Evolutionary conservation across 2,329 filamentous ascomycete genomes (phyloP).

Genomic region (Colletotrichum caudatum): DNA sequence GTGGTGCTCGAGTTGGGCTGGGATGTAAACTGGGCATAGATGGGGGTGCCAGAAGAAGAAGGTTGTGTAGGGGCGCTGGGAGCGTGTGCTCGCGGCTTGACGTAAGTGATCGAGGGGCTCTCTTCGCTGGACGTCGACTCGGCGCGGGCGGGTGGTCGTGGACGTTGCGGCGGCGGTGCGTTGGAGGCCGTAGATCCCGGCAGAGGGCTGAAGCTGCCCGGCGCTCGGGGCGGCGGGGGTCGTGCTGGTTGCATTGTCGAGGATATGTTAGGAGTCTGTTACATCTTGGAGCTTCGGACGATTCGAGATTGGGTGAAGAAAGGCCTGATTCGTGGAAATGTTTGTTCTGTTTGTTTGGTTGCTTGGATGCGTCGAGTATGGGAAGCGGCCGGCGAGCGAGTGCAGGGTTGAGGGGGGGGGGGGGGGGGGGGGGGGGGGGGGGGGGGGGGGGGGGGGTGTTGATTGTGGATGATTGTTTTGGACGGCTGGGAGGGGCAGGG

Average conservation of each 20-base stretch:
- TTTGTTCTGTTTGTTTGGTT: conserved; percentile 24
- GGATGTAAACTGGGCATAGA: conserved; percentile 61
- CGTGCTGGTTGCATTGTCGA: conserved; percentile 62
- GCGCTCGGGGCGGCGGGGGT: conserved; percentile 60
- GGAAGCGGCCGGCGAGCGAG: background rate
- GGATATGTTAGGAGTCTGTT: conserved; percentile 50
- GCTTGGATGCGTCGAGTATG: background rate
- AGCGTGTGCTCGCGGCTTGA: conserved; percentile 56
- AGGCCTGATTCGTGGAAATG: conserved; percentile 7
- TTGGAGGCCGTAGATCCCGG: conserved; percentile 50
- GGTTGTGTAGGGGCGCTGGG: conserved; percentile 40
- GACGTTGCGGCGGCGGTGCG: conserved; percentile 48
- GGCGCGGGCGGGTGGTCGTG: conserved; percentile 54
- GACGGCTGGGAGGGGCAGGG: background rate
- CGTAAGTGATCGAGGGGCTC: conserved; percentile 55
- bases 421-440: no score
- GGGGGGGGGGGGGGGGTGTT: no score
- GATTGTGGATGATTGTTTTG: conserved; percentile 1
- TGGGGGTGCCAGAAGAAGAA: conserved; percentile 47
- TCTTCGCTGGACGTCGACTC: conserved; percentile 63
- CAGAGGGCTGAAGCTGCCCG: conserved; percentile 69
- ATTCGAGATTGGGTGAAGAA: conserved; percentile 34
- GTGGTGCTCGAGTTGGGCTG: conserved; percentile 61
- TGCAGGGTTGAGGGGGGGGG: no score
- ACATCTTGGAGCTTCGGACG: conserved; percentile 55